Conservation (phyloP, 2,329 filamentous ascomycete genomes). For the Coniochaeta hoffmannii region DNA sequence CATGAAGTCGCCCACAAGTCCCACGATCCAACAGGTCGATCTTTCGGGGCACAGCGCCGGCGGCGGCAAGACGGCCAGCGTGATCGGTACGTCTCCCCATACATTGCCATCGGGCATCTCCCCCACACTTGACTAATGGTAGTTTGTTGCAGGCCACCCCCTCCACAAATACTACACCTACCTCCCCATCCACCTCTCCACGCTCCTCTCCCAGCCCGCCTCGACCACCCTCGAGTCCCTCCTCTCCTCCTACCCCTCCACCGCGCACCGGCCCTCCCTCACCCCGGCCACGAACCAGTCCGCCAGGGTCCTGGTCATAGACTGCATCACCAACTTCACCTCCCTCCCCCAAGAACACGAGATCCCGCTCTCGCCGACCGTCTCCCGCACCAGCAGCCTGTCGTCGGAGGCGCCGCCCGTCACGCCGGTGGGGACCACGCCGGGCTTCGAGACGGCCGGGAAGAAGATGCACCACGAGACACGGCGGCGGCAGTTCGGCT, state of each 20-base stretch:
- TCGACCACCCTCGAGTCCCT: constrained; percentile 37
- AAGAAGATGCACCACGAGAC: constrained; percentile 50
- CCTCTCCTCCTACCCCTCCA: constrained; percentile 27
- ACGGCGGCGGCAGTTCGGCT: constrained; percentile 50
- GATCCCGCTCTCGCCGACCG: constrained; percentile 41
- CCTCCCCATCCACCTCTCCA: constrained; percentile 49
- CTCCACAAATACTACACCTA: constrained; percentile 58
- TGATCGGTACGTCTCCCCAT: constrained; percentile 34
- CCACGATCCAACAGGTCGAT: constrained; percentile 51
- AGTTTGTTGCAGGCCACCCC: constrained; percentile 41
- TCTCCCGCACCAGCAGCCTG: constrained; percentile 24
- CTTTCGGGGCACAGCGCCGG: constrained; percentile 36
- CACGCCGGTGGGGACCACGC: neutral
- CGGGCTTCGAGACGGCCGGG: constrained; percentile 27
- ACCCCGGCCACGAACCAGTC: constrained; percentile 20
- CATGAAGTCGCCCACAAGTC: constrained; percentile 51
- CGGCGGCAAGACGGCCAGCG: constrained; percentile 33
- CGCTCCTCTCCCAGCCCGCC: constrained; percentile 41
- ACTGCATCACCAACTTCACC: constrained; percentile 52
- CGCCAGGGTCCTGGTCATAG: constrained; percentile 49
- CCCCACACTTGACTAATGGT: neutral
- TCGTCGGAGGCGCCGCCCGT: constrained; percentile 2
- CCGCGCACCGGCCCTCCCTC: constrained; percentile 23
- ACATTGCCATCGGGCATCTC: neutral
- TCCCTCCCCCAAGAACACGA: constrained; percentile 34